Evolutionary conservation across 352 stramenopile genomes (phyloP).

Genomic region (Phytophthora brassicae): DNA sequence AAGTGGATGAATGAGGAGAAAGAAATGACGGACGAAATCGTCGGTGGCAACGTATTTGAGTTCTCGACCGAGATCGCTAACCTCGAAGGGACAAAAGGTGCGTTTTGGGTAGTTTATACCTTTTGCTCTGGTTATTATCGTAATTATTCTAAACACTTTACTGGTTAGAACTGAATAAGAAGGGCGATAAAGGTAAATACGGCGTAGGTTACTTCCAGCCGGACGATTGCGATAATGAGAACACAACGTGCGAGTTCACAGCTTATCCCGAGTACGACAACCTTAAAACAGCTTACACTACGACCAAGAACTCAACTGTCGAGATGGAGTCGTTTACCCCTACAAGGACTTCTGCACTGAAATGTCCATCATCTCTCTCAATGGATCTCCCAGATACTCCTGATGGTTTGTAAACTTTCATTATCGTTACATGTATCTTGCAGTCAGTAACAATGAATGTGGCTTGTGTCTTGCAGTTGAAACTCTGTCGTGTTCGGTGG

Average conservation of each 20-base stretch:
- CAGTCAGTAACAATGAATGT: neutral
- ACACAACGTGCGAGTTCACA: conserved; percentile 48
- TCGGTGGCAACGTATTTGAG: conserved; percentile 82
- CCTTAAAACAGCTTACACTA: conserved; percentile 48
- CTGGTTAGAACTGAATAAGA: conserved; percentile 42
- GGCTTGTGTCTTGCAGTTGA: conserved; percentile 23
- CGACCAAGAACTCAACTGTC: conserved; percentile 50
- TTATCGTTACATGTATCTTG: no score
- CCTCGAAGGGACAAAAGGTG: conserved; percentile 43
- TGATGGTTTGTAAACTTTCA: conserved; percentile 19
- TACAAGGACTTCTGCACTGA: conserved; percentile 30
- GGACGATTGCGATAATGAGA: conserved; percentile 58
- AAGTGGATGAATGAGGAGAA: conserved; percentile 86
- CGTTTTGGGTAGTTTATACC: conserved; percentile 10
- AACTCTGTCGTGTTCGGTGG: conserved; percentile 39
- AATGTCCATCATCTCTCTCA: conserved; percentile 45
- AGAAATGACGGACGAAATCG: conserved; percentile 71
- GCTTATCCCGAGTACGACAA: conserved; percentile 63
- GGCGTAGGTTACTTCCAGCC: conserved; percentile 70
- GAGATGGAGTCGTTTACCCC: conserved; percentile 40
- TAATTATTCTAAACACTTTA: neutral
- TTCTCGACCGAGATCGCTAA: conserved; percentile 78
- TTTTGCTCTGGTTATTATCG: neutral
- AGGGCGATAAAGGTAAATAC: conserved; percentile 52
- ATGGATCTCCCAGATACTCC: conserved; percentile 42